Percentiles rank a stretch among this genome's conserved stretches.
phyloP scores from a whole-genome alignment of 116 monocot species.

The Cymodocea nodosa region DNA sequence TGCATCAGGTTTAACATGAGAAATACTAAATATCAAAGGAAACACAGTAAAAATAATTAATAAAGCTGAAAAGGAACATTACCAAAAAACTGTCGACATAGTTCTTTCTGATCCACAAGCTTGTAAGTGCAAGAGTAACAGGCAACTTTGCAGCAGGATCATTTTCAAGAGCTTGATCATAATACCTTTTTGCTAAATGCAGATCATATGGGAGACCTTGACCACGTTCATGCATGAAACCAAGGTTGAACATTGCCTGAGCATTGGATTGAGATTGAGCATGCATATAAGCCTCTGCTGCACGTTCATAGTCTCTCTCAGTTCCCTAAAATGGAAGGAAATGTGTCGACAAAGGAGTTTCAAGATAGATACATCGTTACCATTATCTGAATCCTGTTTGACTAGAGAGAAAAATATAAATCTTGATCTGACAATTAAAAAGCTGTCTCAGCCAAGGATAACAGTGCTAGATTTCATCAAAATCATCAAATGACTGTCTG shows the following conservation, averaged over 20 bases:
- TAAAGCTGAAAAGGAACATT: conserved; percentile 10
- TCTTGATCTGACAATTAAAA: neutral
- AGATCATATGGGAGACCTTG: conserved; percentile 86
- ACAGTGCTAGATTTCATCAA: too few species aligned
- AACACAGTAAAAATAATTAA: neutral
- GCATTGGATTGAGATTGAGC: conserved; percentile 77
- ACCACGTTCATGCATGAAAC: conserved; percentile 97
- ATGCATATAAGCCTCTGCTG: conserved; percentile 91
- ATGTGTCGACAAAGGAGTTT: neutral
- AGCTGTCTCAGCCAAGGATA: neutral
- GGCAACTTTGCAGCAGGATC: conserved; percentile 77
- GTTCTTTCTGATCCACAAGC: conserved; percentile 87
- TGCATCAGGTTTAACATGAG: too few species aligned
- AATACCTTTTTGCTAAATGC: conserved; percentile 87
- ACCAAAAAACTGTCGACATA: conserved; percentile 63
- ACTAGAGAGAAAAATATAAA: neutral
- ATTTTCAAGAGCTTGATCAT: conserved; percentile 72
- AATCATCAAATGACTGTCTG: too few species aligned
- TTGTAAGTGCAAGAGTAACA: conserved; percentile 67
- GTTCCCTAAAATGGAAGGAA: conserved; percentile 42
- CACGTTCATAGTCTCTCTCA: conserved; percentile 77
- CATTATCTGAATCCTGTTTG: too few species aligned
- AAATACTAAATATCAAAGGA: too few species aligned
- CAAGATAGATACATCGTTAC: neutral
- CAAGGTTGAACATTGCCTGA: conserved; percentile 96